Base-by-base conservation (phyloP, 2,329 filamentous ascomycete genomes). In the Xenoacremonium recifei region DNA sequence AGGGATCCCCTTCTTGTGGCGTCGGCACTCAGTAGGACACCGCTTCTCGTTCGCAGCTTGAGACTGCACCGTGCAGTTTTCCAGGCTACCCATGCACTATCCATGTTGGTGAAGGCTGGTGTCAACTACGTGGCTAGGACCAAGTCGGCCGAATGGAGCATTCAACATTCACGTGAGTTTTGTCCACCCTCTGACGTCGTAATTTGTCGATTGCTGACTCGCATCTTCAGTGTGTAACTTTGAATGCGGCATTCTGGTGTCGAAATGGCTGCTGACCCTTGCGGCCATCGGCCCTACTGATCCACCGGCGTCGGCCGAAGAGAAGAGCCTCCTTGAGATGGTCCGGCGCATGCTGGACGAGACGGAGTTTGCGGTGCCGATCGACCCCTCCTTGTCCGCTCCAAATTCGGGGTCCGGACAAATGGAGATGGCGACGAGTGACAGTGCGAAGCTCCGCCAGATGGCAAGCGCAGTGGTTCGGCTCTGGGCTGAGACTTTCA, bases 21-120 rank as follows among this genome's bases (percentile, higher is more conserved):
- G 2, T 72, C 73, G 27, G 76, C 80, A 2, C 75, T 87, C 47
- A 73, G 73, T 40, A 72, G 76, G 35, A 77, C 78, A 15, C 79
- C 81, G 1, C 67, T 77, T 19, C 71, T 85, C 10, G 70, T 77
- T 16, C 73, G 84, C 38, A 82, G 76, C 39, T 67, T 75, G 16
- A 76, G 79, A 21, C 71, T 86, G 18, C 80, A 79, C 23, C 70
- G 81, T 34, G 84, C 83, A 1, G 76, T 87, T 0, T 74, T 85
- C 20, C 84, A 87, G 53, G 80, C 82, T 2, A 79, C 84, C 20
- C 84, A 87, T 56, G 82, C 84, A 1, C 66, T 88, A 25, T 83
- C 81, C 4, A 81, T 85, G 68, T 67, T 84, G 18, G 79, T 85
- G 44, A 84, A 82, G 58, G 70, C 74, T 12, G 79, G 79, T 0